Percentiles rank a stretch among this genome's conserved stretches.
These are phyloP conservation scores for Seminavis robusta DNA, from an alignment of 108 stramenopile species.

Conservation along the genomic window DNA sequence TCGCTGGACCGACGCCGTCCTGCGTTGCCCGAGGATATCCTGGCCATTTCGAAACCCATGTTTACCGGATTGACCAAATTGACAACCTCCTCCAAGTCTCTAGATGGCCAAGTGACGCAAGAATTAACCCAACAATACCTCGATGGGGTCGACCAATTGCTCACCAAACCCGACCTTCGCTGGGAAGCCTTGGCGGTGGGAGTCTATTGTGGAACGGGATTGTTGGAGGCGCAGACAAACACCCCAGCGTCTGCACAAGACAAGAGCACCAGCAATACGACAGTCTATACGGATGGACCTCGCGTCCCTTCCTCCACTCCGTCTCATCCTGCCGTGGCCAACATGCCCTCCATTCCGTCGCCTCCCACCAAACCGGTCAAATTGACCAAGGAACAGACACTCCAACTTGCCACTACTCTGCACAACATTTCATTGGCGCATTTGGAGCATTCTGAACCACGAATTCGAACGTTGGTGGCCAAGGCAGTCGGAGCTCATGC, in stretches of 20 bases:
- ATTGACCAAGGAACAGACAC: slow-evolving; percentile 18
- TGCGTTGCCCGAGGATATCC: slow-evolving; percentile 48
- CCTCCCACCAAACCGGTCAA: background rate
- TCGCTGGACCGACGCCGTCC: slow-evolving; percentile 70
- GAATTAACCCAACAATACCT: slow-evolving; percentile 5
- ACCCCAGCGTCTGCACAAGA: background rate
- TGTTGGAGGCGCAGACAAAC: slow-evolving; percentile 27
- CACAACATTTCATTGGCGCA: slow-evolving; percentile 46
- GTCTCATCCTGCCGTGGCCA: slow-evolving; percentile 3
- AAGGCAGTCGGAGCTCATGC: slow-evolving; percentile 72
- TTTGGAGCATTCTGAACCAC: slow-evolving; percentile 77
- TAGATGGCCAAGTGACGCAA: background rate
- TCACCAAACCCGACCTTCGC: slow-evolving; percentile 23
- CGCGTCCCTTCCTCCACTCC: slow-evolving; percentile 49
- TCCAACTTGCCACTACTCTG: slow-evolving; percentile 39
- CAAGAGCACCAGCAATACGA: slow-evolving; percentile 13
- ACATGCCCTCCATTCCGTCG: background rate
- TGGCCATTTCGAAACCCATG: slow-evolving; percentile 39
- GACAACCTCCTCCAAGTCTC: background rate
- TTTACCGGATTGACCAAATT: background rate
- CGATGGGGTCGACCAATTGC: slow-evolving; percentile 18
- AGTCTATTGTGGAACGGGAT: slow-evolving; percentile 54
- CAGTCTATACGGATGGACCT: slow-evolving; percentile 82
- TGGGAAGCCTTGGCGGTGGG: slow-evolving; percentile 88
- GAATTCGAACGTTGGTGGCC: slow-evolving; percentile 79